Base-by-base conservation (phyloP, 169 alveolate species). In the Plasmodium falciparum region DNA sequence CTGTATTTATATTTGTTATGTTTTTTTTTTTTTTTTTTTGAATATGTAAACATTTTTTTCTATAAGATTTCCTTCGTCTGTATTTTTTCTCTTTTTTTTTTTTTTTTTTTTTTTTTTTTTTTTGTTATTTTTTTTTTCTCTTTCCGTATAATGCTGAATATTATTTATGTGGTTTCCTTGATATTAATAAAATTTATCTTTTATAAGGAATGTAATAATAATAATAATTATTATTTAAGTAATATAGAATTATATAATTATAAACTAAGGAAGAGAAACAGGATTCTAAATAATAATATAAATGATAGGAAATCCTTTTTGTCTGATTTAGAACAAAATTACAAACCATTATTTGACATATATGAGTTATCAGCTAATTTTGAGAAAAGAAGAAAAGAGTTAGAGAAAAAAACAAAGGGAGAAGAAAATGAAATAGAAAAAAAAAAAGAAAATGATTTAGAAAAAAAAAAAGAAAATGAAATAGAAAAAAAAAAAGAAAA, bases 341-440 rank as follows among this genome's bases (percentile, higher is more conserved):
- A 78, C 26, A 50, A 50, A 4, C 89, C 89, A 6, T 9, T 78
- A 43, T 78, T 78, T 66, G 76, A 66, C 7, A 58, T 65, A 29
- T 78, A 78, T 54, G 89, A 78, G 17, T 50, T 78, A 58, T 78
- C 89, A 7, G 89, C 75, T 12, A 54, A 65, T 17, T 78, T 78
- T 66, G 70, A 78, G 39, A 78, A 71, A 50, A 15, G 45, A 43
- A 20, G 45, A 52, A 52, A 65, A 22, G 70, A 52, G 58, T 65
- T 43, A 26, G 47, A 49, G 45, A 58, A 78, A 66, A 71, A 15
- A 24, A n/a, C 22, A 15, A 6, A 56, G 6, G 22, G 2, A 50
- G 52, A 58, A 9, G n/a, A 66, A 33, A 61, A 0, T 9, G 49
- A 62, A 5, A 11, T 15, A 4, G 62, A n/a, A 11, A 74, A 8